A percentile compares a stretch with the other conserved stretches of the same genome.
Evolutionary conservation across 2,329 filamentous ascomycete genomes (phyloP).

Genomic region (Aspergillus sp.): DNA sequence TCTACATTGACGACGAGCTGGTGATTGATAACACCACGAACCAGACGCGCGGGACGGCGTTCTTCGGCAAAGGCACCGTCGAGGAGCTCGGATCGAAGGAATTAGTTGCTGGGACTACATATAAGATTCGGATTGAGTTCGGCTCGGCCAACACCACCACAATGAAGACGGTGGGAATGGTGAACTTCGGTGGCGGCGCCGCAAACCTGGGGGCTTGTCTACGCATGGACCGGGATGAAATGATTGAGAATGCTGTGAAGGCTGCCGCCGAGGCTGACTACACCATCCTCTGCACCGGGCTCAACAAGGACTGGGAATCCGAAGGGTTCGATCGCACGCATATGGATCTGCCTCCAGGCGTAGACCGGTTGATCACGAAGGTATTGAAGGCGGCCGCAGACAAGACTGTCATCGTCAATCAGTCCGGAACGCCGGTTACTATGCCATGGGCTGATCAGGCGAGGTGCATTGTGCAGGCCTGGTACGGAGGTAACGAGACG

Average conservation of each 20-base stretch:
- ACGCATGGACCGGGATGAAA: constrained; percentile 13
- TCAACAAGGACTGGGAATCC: constrained; percentile 32
- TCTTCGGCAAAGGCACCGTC: constrained; percentile 61
- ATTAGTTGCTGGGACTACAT: constrained; percentile 27
- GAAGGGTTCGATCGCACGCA: constrained; percentile 47
- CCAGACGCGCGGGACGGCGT: constrained; percentile 57
- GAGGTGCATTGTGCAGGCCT: constrained; percentile 65
- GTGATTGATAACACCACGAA: constrained; percentile 61
- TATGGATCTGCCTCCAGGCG: constrained; percentile 53
- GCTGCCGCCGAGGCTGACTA: constrained; percentile 17
- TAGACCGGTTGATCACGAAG: constrained; percentile 57
- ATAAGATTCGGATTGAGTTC: constrained; percentile 30
- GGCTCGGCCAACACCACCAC: constrained; percentile 25
- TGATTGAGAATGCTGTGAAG: constrained; percentile 11
- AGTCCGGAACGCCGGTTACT: constrained; percentile 66
- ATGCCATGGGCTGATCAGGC: constrained; percentile 45
- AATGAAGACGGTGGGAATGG: constrained; percentile 22
- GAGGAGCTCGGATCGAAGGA: constrained; percentile 53
- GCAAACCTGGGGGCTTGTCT: constrained; percentile 25
- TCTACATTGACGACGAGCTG: constrained; percentile 58
- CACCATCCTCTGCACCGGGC: constrained; percentile 21
- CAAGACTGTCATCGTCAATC: constrained; percentile 65
- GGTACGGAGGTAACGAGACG: constrained; percentile 80
- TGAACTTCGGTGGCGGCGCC: constrained; percentile 22
- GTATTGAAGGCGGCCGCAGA: constrained; percentile 64